Base-by-base conservation (phyloP, 352 stramenopile species). In the Pilasporangium apinafurcum region DNA sequence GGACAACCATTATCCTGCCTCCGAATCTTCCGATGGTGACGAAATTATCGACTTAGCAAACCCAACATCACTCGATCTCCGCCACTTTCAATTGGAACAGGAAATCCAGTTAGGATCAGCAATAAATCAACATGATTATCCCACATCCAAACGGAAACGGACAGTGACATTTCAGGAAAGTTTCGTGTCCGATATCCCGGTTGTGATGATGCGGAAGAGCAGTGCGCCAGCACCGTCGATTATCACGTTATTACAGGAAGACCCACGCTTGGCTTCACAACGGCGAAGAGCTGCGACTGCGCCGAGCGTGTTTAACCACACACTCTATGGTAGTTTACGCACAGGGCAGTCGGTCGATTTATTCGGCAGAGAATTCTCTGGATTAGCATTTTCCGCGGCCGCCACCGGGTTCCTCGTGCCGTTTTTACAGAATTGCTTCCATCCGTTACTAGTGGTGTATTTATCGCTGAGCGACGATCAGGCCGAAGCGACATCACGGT, bases 301-400 rank as follows among this genome's bases (percentile, higher is more conserved):
- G 0, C 66, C 66, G 8, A 68, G 68, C 10, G 72, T 86, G 32
- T 86, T 86, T 46, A 86, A 89, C 46, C 73, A 89, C 44, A 69
- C 72, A 24, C 51, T 89, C 14, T 89, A 89, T 37, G 71, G 77
- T 8, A 86, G 73, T 57, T 50, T 89, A 28, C 64, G 73, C 3
- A 48, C 69, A 3, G 77, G 77, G 13, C 57, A 65, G 17, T 49
- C 72, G 1, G 77, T 68, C 0, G 66, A 85, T 12, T 52, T 81
- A 14, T 85, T 85, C 47, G 81, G 71, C 13, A 53, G 61, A 27
- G 65, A 83, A 1, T 90, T 75, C 34, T 77, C 64, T 17, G 78
- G 78, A 2, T 49, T 90, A 4, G 65, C 66, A 4, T 69, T 85
- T 46, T 85, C 74, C 0, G 73, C 69, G 0, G 67, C 56, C 2